Conservation (phyloP, 495 filamentous ascomycete species). For the Penicillium waksmanii region DNA sequence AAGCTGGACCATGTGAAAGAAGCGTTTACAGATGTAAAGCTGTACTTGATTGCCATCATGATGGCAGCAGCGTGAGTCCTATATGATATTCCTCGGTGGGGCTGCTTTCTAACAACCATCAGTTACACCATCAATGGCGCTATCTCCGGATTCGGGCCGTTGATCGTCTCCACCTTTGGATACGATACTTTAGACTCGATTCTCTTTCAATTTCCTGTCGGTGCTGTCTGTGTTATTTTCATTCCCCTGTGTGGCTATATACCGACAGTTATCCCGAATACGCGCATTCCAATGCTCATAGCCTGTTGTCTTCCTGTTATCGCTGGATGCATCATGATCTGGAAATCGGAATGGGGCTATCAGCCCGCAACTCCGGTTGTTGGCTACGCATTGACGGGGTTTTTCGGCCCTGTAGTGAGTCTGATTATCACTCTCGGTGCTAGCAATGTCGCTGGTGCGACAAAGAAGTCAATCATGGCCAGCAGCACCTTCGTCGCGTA, state of each 20-base stretch:
- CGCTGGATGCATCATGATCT: slow-evolving; percentile 73
- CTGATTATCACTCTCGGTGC: slow-evolving; percentile 70
- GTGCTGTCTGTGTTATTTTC: slow-evolving; percentile 63
- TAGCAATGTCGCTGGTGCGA: slow-evolving; percentile 74
- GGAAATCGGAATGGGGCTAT: slow-evolving; percentile 68
- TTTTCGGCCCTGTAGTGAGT: slow-evolving; percentile 68
- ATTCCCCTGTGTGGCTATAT: slow-evolving; percentile 69
- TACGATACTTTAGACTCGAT: slow-evolving; percentile 67
- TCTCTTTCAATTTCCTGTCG: slow-evolving; percentile 73
- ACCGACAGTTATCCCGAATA: slow-evolving; percentile 60
- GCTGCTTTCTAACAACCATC: not conserved
- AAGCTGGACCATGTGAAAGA: slow-evolving; percentile 55
- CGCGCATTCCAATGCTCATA: slow-evolving; percentile 65
- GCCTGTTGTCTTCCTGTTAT: slow-evolving; percentile 71
- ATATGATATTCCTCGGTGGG: not conserved
- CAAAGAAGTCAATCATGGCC: slow-evolving; percentile 76
- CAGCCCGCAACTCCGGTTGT: slow-evolving; percentile 65
- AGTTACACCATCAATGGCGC: slow-evolving; percentile 75
- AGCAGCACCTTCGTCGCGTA: slow-evolving; percentile 75
- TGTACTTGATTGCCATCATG: slow-evolving; percentile 60
- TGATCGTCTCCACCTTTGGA: slow-evolving; percentile 77
- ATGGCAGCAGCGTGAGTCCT: slow-evolving; percentile 55
- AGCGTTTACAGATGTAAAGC: slow-evolving; percentile 49
- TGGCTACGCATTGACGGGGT: slow-evolving; percentile 71
- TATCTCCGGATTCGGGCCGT: slow-evolving; percentile 73